Evolutionary conservation across 768 basidiomycete genomes (phyloP), one percentile per base, ranked within the genome.

Genomic region (Lactarius quietus): DNA sequence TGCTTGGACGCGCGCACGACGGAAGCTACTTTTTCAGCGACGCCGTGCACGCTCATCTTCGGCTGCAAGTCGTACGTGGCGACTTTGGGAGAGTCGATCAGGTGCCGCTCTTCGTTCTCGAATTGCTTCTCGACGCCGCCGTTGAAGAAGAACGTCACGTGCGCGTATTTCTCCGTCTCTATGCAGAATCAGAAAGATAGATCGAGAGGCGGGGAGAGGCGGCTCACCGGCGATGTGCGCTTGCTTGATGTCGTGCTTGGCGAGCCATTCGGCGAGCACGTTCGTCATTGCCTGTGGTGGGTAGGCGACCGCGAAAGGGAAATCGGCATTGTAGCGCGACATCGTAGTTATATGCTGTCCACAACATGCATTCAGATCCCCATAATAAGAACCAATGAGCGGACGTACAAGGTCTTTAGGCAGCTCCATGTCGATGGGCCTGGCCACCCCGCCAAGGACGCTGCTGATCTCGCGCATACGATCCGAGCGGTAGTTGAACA

Each of bases 91-190:
- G 93, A 95, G 4, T 92, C 84, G 64, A 96, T 87, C 91, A 97
- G 87, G 74, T 87, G 81, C 18, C 95, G 82, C 70, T 92, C 89
- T 73, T 97, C 95, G 38, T 79, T 76, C 17, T 84, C 80, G 76
- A 92, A 98, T 72, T 95, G 92, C 74, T 94, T 92, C 80, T 97
- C 95, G 33, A 94, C 87, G 62, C 95, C 95, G 17, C 95, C 95
- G 76, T 96, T 97, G 84, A 97, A 96, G 84, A 96, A 97, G 82
- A 97, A 96, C 0, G 95, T 98, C 62, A 98, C 92, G 73, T 98
- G 95, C 2, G 94, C 94, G 76, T 95, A 98, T 78, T 98, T 96
- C 75, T 96, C 95, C n/a, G 95, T 96, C 76, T 97, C 95, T 84
- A n/a, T n/a, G n/a, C n/a, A n/a, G n/a, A n/a, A n/a, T n/a, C n/a